Evolutionary conservation across 1,139 yeast genomes (phyloP), one percentile per base, ranked within the genome.

Genomic region (Pichia sp.): DNA sequence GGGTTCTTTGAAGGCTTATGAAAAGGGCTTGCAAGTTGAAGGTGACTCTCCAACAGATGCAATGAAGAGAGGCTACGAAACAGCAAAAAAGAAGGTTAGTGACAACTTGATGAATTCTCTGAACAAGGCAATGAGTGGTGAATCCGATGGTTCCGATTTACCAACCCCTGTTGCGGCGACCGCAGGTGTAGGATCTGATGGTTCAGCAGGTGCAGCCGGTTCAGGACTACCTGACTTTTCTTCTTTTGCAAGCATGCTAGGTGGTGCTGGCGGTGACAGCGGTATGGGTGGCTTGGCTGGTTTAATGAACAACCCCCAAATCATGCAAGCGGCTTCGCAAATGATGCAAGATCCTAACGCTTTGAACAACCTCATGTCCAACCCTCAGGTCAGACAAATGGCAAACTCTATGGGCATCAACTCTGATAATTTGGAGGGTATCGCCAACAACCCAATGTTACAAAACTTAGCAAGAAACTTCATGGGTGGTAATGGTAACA

Each of bases 261-360:
- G 82, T 34, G 74, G 70, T 36, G 73, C 66, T 26, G 80, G 80
- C 47, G 85, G 70, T 39, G 73, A 66, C 26, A 80, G 79, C 47
- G 85, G 83, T 49, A 75, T 77, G 41, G 87, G 87, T 49, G 87
- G 88, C 48, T 74, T 80, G 74, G 66, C 76, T 13, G 82, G 82
- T 19, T 71, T 91, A 74, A 77, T 93, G 84, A 85, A 80, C 72
- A 89, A 91, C 71, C 98, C 98, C 18, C 90, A 85, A 69, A 69
- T 93, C 55, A 85, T 85, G 88, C 89, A 87, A 71, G 95, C 95
- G 64, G 98, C 98, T 41, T 95, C 89, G 69, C 82, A 82, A 66
- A 80, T 93, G 86, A 90, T 91, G 96, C 81, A 83, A 55, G 85
- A 91, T 68, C 98, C 98, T 31, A 78, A 74, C 44, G 91, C 96